These are phyloP conservation scores for Megacollybia platyphylla DNA, from an alignment of 1,284 basidiomycete genomes.

Conservation along the genomic window DNA sequence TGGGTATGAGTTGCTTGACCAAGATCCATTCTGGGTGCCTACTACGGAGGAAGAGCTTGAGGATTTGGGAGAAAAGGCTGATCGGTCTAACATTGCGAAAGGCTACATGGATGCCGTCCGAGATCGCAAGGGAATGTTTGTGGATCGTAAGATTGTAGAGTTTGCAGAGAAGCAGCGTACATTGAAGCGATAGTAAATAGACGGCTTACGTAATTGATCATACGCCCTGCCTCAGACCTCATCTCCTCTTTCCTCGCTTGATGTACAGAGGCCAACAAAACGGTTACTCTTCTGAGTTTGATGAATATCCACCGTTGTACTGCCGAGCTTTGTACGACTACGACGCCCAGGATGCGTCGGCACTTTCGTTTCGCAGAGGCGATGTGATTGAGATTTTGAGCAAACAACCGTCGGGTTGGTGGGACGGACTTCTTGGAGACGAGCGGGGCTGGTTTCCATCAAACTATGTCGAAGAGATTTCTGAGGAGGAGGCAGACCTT, in stretches of 20 bases:
- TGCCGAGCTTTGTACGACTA: slow-evolving; percentile 93
- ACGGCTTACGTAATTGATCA: not conserved
- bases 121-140: slow-evolving; percentile 90
- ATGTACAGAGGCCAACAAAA: not conserved
- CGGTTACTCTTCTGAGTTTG: not conserved
- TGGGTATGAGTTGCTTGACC: slow-evolving; percentile 85
- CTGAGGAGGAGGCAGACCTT: slow-evolving; percentile 69
- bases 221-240: not conserved
- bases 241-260: not conserved
- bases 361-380: slow-evolving; percentile 76
- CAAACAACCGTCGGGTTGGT: slow-evolving; percentile 91
- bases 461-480: slow-evolving; percentile 80
- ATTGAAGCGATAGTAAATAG: slow-evolving; percentile 56
- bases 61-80: slow-evolving; percentile 93
- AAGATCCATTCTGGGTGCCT: slow-evolving; percentile 98
- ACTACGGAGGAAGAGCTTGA: slow-evolving; percentile 97
- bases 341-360: slow-evolving; percentile 75
- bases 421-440: slow-evolving; percentile 88
- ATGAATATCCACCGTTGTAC: slow-evolving; percentile 36
- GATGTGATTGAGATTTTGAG: slow-evolving; percentile 94
- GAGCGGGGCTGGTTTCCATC: slow-evolving; percentile 97
- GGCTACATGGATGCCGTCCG: slow-evolving; percentile 89
- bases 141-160: slow-evolving; percentile 87
- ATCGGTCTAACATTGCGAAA: slow-evolving; percentile 89
- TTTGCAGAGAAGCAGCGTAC: slow-evolving; percentile 95